Evolutionary conservation across 345 rosid genomes (phyloP).

Genomic region (Arabidopsis suecica): DNA sequence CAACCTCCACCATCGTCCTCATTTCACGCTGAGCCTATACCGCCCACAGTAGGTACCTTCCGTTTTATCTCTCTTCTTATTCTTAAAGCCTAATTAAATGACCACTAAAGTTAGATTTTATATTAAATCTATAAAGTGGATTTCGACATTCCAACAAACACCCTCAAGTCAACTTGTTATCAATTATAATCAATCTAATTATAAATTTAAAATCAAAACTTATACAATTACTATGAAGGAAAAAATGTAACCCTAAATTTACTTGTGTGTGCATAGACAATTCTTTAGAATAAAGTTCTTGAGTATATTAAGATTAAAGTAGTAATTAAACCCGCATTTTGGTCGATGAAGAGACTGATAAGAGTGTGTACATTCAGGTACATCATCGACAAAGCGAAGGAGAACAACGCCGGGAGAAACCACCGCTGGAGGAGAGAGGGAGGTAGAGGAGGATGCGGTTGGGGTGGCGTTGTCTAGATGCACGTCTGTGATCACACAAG

Average conservation of each 20-base stretch:
- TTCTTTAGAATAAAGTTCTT: not conserved
- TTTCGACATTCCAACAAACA: not conserved
- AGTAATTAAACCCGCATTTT: not conserved
- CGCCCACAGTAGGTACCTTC: constrained; percentile 58
- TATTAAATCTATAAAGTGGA: not conserved
- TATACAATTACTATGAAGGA: not conserved
- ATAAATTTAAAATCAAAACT: not conserved
- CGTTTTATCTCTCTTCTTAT: constrained; percentile 22
- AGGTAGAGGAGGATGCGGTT: constrained; percentile 35
- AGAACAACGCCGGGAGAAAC: constrained; percentile 32
- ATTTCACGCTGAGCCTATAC: constrained; percentile 30
- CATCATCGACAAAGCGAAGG: constrained; percentile 61
- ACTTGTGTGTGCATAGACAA: not conserved
- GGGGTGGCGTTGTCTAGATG: constrained; percentile 63
- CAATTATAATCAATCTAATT: not conserved
- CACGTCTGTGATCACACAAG: constrained; percentile 70
- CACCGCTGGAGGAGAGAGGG: not conserved
- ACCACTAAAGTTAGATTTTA: not conserved
- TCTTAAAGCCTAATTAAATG: constrained; percentile 1
- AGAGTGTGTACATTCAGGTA: constrained; percentile 58
- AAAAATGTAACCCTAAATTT: constrained; percentile 20
- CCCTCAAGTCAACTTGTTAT: not conserved
- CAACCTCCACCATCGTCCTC: constrained; percentile 35
- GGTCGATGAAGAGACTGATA: constrained; percentile 41
- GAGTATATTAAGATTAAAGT: not conserved